Conservation (phyloP, 176 grass and related monocot genomes). For the Otatea glauca region DNA sequence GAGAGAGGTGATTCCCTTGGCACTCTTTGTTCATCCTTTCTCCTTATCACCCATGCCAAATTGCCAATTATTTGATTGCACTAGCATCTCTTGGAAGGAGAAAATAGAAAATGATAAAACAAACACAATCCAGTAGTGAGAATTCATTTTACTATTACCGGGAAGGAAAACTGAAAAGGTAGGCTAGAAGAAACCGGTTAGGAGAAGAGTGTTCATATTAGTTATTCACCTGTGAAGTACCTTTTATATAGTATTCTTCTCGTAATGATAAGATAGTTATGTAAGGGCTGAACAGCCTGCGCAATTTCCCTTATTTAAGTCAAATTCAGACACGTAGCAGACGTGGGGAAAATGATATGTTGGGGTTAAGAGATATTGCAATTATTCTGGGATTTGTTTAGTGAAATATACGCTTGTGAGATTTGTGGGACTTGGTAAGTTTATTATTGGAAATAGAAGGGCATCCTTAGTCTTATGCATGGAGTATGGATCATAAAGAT, state of each 20-base stretch:
- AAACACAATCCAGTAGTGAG: neutral
- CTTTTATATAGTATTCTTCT: constrained; percentile 12
- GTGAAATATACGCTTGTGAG: neutral
- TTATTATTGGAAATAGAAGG: constrained; percentile 21
- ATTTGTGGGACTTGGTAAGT: constrained; percentile 1
- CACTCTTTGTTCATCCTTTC: neutral
- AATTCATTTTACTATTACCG: constrained; percentile 1
- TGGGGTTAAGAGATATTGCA: neutral
- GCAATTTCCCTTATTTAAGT: neutral
- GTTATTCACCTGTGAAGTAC: constrained; percentile 10
- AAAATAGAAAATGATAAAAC: neutral
- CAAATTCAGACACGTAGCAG: neutral
- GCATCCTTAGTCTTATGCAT: constrained; percentile 16
- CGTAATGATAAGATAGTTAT: neutral
- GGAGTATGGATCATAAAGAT: neutral
- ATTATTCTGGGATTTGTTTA: constrained; percentile 11
- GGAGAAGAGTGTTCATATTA: neutral
- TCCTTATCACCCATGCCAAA: neutral
- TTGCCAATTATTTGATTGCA: constrained; percentile 12
- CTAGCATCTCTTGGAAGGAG: constrained; percentile 21
- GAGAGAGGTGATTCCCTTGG: constrained; percentile 47
- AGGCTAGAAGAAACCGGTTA: neutral
- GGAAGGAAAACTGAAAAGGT: neutral
- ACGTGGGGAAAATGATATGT: constrained; percentile 2
- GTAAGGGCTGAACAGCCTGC: neutral